Base-by-base conservation (phyloP, 208 protist genomes). In the Tetramitus jugosus region DNA sequence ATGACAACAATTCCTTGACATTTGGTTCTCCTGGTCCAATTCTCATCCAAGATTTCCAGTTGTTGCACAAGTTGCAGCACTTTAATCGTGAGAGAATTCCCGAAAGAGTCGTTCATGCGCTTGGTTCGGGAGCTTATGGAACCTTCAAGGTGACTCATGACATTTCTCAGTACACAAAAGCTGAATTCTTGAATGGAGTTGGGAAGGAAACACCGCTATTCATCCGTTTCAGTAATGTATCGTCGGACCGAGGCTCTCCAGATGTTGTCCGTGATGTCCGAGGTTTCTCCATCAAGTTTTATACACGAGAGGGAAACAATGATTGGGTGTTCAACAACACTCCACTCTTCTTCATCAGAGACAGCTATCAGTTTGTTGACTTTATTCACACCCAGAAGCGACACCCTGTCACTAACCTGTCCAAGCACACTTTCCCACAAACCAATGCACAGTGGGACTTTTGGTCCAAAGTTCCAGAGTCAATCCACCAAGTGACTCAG, bases 181-280 rank as follows among this genome's bases (percentile, higher is more conserved):
- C 89, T 26, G 83, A 89, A n/a, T 82, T 94, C 29, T 81, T 94
- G 17, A 80, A 72, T 64, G 60, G 84, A 35, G 79, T 89, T 35
- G 84, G 87, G 40, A 90, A 91, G 68, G 67, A 85, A 43, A 94
- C 89, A 26, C 79, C 85, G 45, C 56, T 94, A 33, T 84, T 94
- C 37, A 72, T 75, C 20, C 86, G 91, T 62, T 94, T 94, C 82
- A 91, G 86, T 26, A 93, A 87, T 37, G 89, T 94, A 13, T 85
- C 77, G 64, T 87, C 86, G 17, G 77, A 85, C 78, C 68, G 43
- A n/a, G 90, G 89, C 72, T 81, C 81, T 10, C 72, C 89, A 31
- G 68, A 75, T 1, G 60, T 43, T 10, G 39, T 29, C n/a, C 4
- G 68, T 42, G 68, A 75, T 75, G 39, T 40, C 7, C 3, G 65